Evolutionary conservation across 495 filamentous ascomycete species (phyloP).

Genomic region (Hyaloscypha variabilis): DNA sequence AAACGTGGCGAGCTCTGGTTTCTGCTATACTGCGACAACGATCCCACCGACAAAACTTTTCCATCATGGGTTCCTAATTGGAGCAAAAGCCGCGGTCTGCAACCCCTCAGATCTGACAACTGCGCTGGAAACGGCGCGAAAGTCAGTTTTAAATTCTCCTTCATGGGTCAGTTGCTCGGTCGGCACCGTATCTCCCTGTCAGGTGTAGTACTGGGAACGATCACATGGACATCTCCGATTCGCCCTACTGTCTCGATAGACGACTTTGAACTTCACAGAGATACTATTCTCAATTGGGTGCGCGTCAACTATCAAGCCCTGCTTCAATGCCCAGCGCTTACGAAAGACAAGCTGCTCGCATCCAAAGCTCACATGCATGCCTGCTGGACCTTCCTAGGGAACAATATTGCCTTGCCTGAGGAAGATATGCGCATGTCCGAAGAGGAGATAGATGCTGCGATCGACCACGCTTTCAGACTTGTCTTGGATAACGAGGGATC

Average conservation of each 20-base stretch:
- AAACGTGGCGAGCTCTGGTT: constrained; percentile 7
- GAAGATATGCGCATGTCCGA: neutral
- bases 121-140: neutral
- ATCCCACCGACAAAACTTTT: neutral
- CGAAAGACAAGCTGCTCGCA: neutral
- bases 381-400: constrained; percentile 12
- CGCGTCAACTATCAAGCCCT: neutral
- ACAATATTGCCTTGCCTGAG: constrained; percentile 1
- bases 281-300: constrained; percentile 2
- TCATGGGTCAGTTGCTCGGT: neutral
- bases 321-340: constrained; percentile 3
- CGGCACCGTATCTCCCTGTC: constrained; percentile 1
- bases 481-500: neutral
- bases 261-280: constrained; percentile 5
- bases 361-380: constrained; percentile 5
- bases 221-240: neutral
- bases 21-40: constrained; percentile 7
- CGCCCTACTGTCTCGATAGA: neutral
- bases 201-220: too few species aligned
- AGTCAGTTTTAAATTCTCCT: constrained; percentile 2
- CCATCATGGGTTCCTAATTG: constrained; percentile 4
- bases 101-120: neutral
- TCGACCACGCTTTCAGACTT: neutral
- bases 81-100: constrained; percentile 1
- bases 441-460: neutral